Base-by-base conservation (phyloP, 2,329 filamentous ascomycete genomes). In the Venturia asperata region DNA sequence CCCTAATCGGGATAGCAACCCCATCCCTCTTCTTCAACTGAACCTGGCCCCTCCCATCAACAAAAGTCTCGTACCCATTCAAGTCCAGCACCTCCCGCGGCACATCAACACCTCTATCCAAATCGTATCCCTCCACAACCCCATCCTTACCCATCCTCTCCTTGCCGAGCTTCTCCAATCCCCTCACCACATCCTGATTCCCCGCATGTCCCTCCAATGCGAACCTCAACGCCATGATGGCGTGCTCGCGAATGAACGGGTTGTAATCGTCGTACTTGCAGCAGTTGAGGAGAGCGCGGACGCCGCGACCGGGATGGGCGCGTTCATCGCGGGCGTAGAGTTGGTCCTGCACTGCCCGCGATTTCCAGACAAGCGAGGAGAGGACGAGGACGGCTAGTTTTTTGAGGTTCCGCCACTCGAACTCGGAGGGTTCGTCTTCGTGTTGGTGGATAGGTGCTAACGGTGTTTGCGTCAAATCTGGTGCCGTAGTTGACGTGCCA, bases 251-350 rank as follows among this genome's bases (percentile, higher is more conserved):
- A 68, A 96, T 92, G 73, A 93, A 97, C 0, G 92, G 91, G 72
- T 97, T 97, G 77, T 96, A 87, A 70, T 93, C 91, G 73, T 97
- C 93, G 73, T 94, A 94, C 41, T 87, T 85, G 71, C 92, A 97
- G 76, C 92, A 96, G 72, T 92, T 92, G 19, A 97, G 83, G 24
- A 97, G 83, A 0, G 90, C 87, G 69, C 96, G 90, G 55, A 97
- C 89, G 52, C 93, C 93, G 68, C 91, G 90, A 70, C 93, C 45
- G 3, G 45, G 27, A 5, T 61, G 60, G 15, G 47, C 85, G 30
- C 27, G 52, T 34, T 34, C 27, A n/a, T 58, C 52, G 21, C 27
- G 30, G 61, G 87, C 84, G 56, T 95, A 85, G 68, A 97, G 90
- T 74, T 97, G 93, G 70, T 89, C 86, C 76, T 97, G 93, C 0